phyloP scores from a whole-genome alignment of 2,329 filamentous ascomycete genomes.

The Phyllachora maydis region DNA sequence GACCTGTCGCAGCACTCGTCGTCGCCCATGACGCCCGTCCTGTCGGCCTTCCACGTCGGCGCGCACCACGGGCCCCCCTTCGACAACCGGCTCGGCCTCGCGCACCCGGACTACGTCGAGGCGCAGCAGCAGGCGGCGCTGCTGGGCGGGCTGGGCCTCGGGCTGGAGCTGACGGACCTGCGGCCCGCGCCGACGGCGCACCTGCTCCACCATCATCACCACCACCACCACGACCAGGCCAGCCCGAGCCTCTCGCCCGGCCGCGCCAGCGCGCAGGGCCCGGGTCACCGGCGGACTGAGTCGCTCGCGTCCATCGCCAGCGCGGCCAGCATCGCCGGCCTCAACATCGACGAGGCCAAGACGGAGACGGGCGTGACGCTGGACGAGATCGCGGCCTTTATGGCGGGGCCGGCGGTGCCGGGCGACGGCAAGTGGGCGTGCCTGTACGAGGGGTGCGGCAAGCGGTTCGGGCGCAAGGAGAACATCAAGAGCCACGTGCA shows the following conservation, averaged over 20 bases:
- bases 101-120: constrained; percentile 9
- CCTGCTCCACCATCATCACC: constrained; percentile 3
- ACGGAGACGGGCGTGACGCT: constrained; percentile 68
- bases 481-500: constrained; percentile 98
- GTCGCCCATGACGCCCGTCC: constrained; percentile 28
- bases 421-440: constrained; percentile 65
- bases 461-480: constrained; percentile 89
- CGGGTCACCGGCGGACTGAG: constrained; percentile 33
- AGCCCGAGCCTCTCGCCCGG: constrained; percentile 8
- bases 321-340: constrained; percentile 36
- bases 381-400: constrained; percentile 64
- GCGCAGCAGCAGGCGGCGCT: too few species aligned
- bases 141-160: too few species aligned
- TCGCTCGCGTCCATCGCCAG: constrained; percentile 36
- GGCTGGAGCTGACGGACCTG: too few species aligned
- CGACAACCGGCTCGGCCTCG: constrained; percentile 18
- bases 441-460: constrained; percentile 58
- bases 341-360: constrained; percentile 44
- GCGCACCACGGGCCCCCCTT: constrained; percentile 15
- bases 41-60: constrained; percentile 19
- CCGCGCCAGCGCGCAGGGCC: constrained; percentile 6
- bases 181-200: constrained; percentile 4
- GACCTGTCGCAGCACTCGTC: constrained; percentile 28
- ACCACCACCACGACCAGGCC: constrained; percentile 1
- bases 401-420: constrained; percentile 50